Percentiles rank a stretch among this genome's conserved stretches.
Evolutionary conservation across 306 rosid species (phyloP).

Genomic region (Begonia peltatifolia): DNA sequence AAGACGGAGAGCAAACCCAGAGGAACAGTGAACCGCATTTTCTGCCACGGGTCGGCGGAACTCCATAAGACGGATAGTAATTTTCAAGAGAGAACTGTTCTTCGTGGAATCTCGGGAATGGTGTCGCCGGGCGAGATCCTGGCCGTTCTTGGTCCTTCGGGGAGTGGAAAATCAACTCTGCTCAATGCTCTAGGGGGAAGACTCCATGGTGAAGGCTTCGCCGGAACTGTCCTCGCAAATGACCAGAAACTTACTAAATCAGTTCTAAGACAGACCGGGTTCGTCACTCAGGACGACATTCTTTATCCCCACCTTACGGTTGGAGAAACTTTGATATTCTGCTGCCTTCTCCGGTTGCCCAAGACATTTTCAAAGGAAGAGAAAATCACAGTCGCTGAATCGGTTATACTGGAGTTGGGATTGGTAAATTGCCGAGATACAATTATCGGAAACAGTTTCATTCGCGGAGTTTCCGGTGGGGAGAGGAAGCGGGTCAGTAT

Average conservation of each 20-base stretch:
- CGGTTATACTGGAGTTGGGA: constrained; percentile 54
- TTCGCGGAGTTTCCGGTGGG: constrained; percentile 83
- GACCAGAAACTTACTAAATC: constrained; percentile 25
- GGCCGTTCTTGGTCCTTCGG: constrained; percentile 78
- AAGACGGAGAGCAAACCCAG: constrained; percentile 28
- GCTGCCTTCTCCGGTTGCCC: constrained; percentile 74
- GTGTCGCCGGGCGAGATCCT: constrained; percentile 72
- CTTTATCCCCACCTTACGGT: constrained; percentile 80
- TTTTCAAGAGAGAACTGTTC: constrained; percentile 34
- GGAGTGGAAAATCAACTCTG: constrained; percentile 84
- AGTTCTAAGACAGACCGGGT: constrained; percentile 50
- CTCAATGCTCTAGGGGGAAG: constrained; percentile 62
- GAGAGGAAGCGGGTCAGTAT: constrained; percentile 81
- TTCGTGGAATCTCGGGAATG: constrained; percentile 57
- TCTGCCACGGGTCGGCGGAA: constrained; percentile 3
- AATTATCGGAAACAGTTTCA: constrained; percentile 58
- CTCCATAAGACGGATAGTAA: constrained; percentile 7
- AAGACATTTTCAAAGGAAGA: constrained; percentile 10
- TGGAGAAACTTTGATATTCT: constrained; percentile 59
- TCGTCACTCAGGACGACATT: constrained; percentile 71
- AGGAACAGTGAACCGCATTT: constrained; percentile 20
- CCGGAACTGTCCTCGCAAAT: constrained; percentile 60
- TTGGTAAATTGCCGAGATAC: constrained; percentile 58
- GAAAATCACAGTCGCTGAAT: constrained; percentile 40
- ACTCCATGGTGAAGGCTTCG: constrained; percentile 35